Conservation (phyloP, 768 basidiomycete genomes). For the Megacollybia marginata region DNA sequence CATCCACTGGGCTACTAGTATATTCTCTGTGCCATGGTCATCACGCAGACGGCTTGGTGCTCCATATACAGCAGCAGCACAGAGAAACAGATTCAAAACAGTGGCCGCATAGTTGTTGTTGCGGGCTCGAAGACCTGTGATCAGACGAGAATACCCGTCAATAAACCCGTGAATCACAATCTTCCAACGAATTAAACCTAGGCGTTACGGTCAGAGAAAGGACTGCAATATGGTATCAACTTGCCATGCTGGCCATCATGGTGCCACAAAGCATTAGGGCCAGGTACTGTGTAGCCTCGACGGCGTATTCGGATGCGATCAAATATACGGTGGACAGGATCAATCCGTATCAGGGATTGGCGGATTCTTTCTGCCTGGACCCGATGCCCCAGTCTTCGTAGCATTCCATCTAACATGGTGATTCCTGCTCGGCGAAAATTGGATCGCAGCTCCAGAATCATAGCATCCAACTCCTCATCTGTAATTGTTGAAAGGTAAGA, state of each 20-base stretch:
- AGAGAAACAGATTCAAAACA: slow-evolving; percentile 21
- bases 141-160: slow-evolving; percentile 12
- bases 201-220: too few species aligned
- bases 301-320: slow-evolving; percentile 12
- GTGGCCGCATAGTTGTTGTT: slow-evolving; percentile 26
- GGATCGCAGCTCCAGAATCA: slow-evolving; percentile 9
- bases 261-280: slow-evolving; percentile 30
- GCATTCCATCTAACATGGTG: slow-evolving; percentile 16
- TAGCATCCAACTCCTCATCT: too few species aligned
- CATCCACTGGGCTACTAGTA: slow-evolving; percentile 11
- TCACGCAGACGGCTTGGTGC: slow-evolving; percentile 19
- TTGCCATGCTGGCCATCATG: slow-evolving; percentile 29
- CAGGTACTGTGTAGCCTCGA: slow-evolving; percentile 23
- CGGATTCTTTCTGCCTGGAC: slow-evolving; percentile 12
- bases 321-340: slow-evolving; percentile 14
- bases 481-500: too few species aligned
- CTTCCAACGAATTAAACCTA: slow-evolving; percentile 18
- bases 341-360: slow-evolving; percentile 11
- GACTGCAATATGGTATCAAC: neutral
- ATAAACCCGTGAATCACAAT: slow-evolving; percentile 26
- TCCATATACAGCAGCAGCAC: slow-evolving; percentile 15
- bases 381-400: slow-evolving; percentile 12
- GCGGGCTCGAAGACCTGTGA: slow-evolving; percentile 22
- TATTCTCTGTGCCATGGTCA: slow-evolving; percentile 27
- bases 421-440: slow-evolving; percentile 18